phyloP scores from a whole-genome alignment of 129 eudicot species.

The Arctium lappa region DNA sequence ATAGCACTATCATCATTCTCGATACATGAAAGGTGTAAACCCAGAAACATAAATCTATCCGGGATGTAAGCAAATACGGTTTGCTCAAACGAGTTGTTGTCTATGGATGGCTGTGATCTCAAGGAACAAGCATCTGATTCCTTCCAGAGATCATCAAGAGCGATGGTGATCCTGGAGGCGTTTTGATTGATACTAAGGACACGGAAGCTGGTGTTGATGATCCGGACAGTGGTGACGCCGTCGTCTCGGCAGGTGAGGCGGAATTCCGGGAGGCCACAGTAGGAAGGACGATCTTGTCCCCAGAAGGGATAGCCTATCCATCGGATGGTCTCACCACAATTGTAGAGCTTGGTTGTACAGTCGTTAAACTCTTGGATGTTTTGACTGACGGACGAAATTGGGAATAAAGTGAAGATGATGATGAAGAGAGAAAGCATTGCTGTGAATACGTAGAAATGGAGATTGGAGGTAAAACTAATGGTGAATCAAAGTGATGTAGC shows the following conservation, averaged over 20 bases:
- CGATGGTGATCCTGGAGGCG: neutral
- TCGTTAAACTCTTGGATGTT: neutral
- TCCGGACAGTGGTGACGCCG: neutral
- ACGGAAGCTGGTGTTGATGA: constrained; percentile 16
- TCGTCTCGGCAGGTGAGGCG: constrained; percentile 16
- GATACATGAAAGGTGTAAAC: neutral
- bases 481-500: constrained; percentile 14
- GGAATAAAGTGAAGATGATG: neutral
- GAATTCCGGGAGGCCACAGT: constrained; percentile 32
- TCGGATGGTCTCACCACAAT: constrained; percentile 19
- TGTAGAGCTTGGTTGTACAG: constrained; percentile 12
- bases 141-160: neutral
- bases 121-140: neutral
- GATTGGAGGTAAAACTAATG: neutral
- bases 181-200: constrained; percentile 12
- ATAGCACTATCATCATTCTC: neutral
- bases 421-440: neutral
- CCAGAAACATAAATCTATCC: neutral
- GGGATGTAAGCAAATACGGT: neutral
- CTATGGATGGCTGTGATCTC: neutral
- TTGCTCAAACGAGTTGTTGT: neutral
- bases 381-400: constrained; percentile 1
- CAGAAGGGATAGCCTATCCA: constrained; percentile 31
- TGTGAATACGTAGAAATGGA: neutral
- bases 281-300: constrained; percentile 19